Evolutionary conservation across 2,329 filamentous ascomycete species (phyloP).

Genomic region (Talaromyces rugulosus): DNA sequence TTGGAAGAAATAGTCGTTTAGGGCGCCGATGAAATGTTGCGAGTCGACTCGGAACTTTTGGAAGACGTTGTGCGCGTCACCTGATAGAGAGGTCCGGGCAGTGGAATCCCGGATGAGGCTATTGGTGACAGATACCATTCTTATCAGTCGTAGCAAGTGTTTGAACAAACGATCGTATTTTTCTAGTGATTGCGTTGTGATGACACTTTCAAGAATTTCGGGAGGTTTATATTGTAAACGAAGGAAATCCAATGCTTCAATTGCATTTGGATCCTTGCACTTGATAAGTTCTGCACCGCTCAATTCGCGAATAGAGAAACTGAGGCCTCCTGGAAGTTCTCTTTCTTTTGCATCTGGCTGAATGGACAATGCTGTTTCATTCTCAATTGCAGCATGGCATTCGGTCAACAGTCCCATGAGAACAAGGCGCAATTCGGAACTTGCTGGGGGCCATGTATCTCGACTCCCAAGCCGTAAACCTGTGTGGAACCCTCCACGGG

Average conservation of each 20-base stretch:
- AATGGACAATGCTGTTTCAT: conserved; percentile 12
- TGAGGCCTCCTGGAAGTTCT: conserved; percentile 64
- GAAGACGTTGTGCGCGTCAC: conserved; percentile 37
- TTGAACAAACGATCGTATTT: conserved; percentile 87
- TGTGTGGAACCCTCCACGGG: conserved; percentile 67
- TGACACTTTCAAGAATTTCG: conserved; percentile 64
- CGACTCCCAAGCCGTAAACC: conserved; percentile 78
- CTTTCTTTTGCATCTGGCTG: conserved; percentile 19
- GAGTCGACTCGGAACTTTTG: conserved; percentile 70
- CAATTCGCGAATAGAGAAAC: conserved; percentile 81
- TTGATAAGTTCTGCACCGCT: conserved; percentile 72
- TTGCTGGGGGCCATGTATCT: conserved; percentile 87
- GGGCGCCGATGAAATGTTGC: conserved; percentile 69
- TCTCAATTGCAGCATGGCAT: conserved; percentile 51
- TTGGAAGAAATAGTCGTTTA: conserved; percentile 77
- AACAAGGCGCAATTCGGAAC: conserved; percentile 84
- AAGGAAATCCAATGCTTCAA: conserved; percentile 91
- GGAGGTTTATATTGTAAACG: conserved; percentile 80
- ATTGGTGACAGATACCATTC: conserved; percentile 73
- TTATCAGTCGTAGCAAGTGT: conserved; percentile 68
- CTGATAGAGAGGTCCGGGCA: conserved; percentile 26
- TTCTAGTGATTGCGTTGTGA: conserved; percentile 65
- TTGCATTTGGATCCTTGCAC: conserved; percentile 75
- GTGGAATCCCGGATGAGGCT: conserved; percentile 59
- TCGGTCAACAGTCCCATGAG: conserved; percentile 82